phyloP scores from a whole-genome alignment of 768 basidiomycete genomes.

The Boletus vinaceobasis region DNA sequence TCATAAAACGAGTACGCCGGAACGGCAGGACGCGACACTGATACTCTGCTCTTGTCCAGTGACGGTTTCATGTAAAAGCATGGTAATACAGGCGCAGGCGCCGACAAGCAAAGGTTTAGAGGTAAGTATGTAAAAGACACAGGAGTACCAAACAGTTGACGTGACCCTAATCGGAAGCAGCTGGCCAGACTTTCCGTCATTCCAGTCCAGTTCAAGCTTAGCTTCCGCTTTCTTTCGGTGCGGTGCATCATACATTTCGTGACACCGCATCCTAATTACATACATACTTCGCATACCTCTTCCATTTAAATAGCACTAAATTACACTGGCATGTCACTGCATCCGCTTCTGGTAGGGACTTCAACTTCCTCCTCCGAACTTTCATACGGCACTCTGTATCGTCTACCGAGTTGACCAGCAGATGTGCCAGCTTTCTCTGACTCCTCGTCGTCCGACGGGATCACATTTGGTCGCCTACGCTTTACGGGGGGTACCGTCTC shows the following conservation, averaged over 20 bases:
- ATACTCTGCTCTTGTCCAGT: conserved; percentile 17
- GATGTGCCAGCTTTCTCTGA: not conserved
- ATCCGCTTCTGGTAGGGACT: not conserved
- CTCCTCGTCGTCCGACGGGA: conserved; percentile 7
- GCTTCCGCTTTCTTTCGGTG: not conserved
- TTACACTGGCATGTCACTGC: not conserved
- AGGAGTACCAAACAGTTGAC: not conserved
- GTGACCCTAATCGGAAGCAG: not conserved
- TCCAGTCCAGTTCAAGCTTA: too few species aligned
- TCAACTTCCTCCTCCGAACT: conserved; percentile 1
- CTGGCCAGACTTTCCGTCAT: too few species aligned
- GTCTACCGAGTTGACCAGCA: not conserved
- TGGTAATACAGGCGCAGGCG: not conserved
- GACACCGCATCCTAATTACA: too few species aligned
- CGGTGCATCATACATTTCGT: not conserved
- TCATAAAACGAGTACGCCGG: conserved; percentile 17
- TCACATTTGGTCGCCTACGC: not conserved
- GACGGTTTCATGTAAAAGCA: conserved; percentile 19
- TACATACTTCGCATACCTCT: not conserved
- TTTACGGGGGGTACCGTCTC: not conserved
- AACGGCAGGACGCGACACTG: not conserved
- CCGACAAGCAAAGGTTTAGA: not conserved
- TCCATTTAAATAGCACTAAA: not conserved
- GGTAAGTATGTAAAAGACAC: not conserved
- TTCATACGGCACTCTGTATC: conserved; percentile 2